Evolutionary conservation across 208 protist species (phyloP), one percentile per base, ranked within the genome.

Genomic region (Leishmania tropica): DNA sequence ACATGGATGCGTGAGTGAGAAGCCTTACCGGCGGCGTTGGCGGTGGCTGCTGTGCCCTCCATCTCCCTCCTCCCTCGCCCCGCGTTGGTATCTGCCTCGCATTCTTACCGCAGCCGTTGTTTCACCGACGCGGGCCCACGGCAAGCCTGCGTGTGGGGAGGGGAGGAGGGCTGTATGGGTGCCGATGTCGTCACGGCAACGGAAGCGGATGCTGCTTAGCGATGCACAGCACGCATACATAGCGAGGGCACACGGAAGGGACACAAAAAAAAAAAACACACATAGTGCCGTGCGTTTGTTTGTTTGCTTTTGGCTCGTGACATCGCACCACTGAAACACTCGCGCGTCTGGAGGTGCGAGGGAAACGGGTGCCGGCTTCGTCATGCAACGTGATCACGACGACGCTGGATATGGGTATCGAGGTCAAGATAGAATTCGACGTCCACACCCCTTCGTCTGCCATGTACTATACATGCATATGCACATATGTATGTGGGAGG

Each of bases 1-100:
- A 78, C 3, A 45, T 96, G 3, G 85, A 86, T 15, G 35, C 90
- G n/a, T 95, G 45, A 85, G 40, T 31, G 40, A 68, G 56, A n/a
- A 2, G 40, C 24, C 19, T 35, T 1, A 51, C 2, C 2, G 68
- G 28, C 0, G 3, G 31, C 67, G 67, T 15, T 47, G 24, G 10
- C 68, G 45, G 68, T n/a, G 42, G 28, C 19, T 47, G 24, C 68
- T 47, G 24, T 31, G 68, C 11, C 28, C 60, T 67, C 60, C 60
- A 37, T 67, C 60, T 0, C 56, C 13, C 68, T 19, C 17, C 13
- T 35, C 31, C 65, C 62, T 21, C 31, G 11, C 28, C 62, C 13
- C 37, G 65, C 37, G 65, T 71, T 48, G 45, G 45, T 40, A 11
- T 8, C 37, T 68, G 11, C 3, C 62, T 40, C 35, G 19, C 40